Evolutionary conservation across 805 yeast species (phyloP).

Genomic region (Cyberlindnera mycetangii): DNA sequence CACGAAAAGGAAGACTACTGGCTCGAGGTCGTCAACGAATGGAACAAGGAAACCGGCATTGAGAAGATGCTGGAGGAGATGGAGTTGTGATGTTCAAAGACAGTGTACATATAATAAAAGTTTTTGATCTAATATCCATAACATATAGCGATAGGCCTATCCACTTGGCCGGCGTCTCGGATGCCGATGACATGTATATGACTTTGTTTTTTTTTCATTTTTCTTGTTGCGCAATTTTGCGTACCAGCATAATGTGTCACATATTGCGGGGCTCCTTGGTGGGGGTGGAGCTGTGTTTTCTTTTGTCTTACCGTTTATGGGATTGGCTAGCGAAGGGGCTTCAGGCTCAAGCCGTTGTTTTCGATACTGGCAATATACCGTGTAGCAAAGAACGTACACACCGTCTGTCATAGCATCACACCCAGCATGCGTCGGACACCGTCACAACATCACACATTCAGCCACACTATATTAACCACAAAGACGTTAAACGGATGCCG

Average conservation of each 20-base stretch:
- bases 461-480: not conserved
- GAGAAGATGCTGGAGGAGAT: constrained; percentile 8
- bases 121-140: not conserved
- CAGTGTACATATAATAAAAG: not conserved
- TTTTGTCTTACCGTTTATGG: too few species aligned
- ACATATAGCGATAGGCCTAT: not conserved
- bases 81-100: constrained; percentile 1
- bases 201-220: too few species aligned
- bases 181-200: too few species aligned
- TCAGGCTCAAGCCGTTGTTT: too few species aligned
- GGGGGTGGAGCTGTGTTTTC: not conserved
- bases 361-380: not conserved
- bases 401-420: too few species aligned
- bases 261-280: not conserved
- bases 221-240: not conserved
- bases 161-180: too few species aligned
- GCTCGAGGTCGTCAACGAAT: constrained; percentile 19
- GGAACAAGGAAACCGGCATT: constrained; percentile 14
- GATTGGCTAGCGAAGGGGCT: too few species aligned
- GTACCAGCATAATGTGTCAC: not conserved
- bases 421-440: not conserved
- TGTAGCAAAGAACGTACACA: too few species aligned
- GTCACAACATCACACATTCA: not conserved
- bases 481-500: not conserved
- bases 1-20: constrained; percentile 11